Base-by-base conservation (phyloP, 108 stramenopile genomes). In the Aurantiochytrium sp. region DNA sequence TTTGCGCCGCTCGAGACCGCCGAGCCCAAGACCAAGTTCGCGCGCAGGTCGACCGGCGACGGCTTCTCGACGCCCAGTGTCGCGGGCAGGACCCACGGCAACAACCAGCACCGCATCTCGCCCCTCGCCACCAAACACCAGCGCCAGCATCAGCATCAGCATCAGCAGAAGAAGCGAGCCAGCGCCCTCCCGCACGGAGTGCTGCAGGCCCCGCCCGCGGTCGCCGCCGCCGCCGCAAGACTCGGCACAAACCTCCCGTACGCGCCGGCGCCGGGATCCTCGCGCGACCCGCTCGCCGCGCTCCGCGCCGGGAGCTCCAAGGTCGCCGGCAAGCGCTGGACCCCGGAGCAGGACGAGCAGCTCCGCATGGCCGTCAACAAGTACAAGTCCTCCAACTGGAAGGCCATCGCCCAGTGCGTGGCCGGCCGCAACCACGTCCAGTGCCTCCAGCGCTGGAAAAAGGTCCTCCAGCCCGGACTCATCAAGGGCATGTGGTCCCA, bases 401-500 rank as follows among this genome's bases (percentile, higher is more conserved):
- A 92, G 89, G 90, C 89, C 86, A 90, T 93, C 55, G 90, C 92
- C 4, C 88, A 92, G 50, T 48, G 39, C 42, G 73, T 81, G 0
- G 42, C 8, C 10, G 73, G 73, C n/a, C 85, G 85, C 52, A 52
- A 50, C 85, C 85, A 85, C 36, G 91, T 91, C 1, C 93, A 93
- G 90, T 93, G 93, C 92, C 89, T 93, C 12, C 93, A 94, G 54
- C 89, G 93, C 21, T 93, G 93, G 93, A 89, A 93, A 30, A 93
- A 93, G 69, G 93, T 93, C 37, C 89, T 93, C 24, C 90, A 89
- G 36, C 93, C 93, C 39, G 94, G 93, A 1, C 89, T 93, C 50
- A 54, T 85, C 69, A 91, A 91, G 88, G 91, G 91, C n/a, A 89
- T 87, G 37, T 85, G 85, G 85, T 8, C 52, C 0, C 31, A 50